Percentiles rank a stretch among this genome's conserved stretches.
phyloP scores from a whole-genome alignment of 352 stramenopile species.

The Phytophthora constricta region DNA sequence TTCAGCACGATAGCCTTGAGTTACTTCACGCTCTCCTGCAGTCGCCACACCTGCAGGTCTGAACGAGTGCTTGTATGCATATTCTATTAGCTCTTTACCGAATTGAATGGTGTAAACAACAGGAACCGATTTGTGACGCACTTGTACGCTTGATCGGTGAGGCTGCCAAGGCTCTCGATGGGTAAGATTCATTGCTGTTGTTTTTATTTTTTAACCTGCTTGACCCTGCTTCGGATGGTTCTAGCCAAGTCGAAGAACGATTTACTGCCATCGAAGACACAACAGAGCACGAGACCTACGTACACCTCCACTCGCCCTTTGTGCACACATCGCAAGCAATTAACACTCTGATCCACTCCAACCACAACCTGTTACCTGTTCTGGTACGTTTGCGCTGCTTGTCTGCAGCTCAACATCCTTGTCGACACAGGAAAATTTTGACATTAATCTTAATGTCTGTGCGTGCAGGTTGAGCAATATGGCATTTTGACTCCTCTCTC shows the following conservation, averaged over 20 bases:
- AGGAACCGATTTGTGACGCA: conserved; percentile 48
- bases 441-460: background rate
- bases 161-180: conserved; percentile 42
- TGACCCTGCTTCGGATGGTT: background rate
- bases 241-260: conserved; percentile 42
- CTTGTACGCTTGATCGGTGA: conserved; percentile 49
- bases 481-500: conserved; percentile 58
- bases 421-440: background rate
- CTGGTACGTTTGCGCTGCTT: conserved; percentile 35
- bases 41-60: conserved; percentile 41
- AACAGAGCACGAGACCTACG: conserved; percentile 61
- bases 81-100: background rate
- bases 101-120: background rate
- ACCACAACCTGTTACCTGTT: conserved; percentile 41
- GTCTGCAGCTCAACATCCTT: background rate
- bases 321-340: conserved; percentile 53
- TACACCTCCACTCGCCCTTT: conserved; percentile 60
- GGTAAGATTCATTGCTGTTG: conserved; percentile 28
- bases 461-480: conserved; percentile 40
- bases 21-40: conserved; percentile 60
- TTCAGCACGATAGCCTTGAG: conserved; percentile 73
- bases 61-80: background rate
- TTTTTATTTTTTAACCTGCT: background rate
- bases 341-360: conserved; percentile 59
- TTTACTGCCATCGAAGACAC: conserved; percentile 46